These are phyloP conservation scores for Cryptococcus amylolentus DNA, from an alignment of 1,284 basidiomycete genomes.

Conservation along the genomic window DNA sequence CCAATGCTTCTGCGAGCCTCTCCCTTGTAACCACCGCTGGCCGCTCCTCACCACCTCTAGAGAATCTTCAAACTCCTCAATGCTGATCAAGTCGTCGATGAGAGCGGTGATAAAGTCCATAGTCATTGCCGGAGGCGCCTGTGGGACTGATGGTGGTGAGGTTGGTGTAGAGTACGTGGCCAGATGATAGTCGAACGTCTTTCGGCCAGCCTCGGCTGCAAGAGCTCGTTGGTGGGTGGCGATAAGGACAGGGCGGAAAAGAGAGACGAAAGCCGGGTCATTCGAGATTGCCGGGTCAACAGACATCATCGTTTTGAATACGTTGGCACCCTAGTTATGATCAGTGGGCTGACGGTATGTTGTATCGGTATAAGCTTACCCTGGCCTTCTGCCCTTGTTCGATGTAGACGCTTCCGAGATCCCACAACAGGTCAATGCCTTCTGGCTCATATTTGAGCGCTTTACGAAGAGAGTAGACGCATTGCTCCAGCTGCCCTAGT, in stretches of 20 bases:
- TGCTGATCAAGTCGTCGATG: conserved; percentile 73
- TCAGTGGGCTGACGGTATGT: too few relatives aligned
- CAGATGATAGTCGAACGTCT: conserved; percentile 59
- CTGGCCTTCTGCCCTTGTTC: conserved; percentile 68
- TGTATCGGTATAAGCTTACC: conserved; percentile 44
- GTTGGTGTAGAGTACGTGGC: conserved; percentile 41
- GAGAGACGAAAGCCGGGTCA: conserved; percentile 73
- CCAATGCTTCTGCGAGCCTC: conserved; percentile 68
- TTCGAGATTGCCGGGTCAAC: conserved; percentile 64
- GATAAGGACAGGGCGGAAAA: conserved; percentile 73
- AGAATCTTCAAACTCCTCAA: conserved; percentile 66
- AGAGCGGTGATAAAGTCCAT: conserved; percentile 62
- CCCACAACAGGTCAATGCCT: conserved; percentile 85
- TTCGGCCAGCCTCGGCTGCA: conserved; percentile 64
- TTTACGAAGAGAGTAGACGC: conserved; percentile 87
- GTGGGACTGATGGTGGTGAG: conserved; percentile 1
- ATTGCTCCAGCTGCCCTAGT: conserved; percentile 59
- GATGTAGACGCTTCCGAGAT: conserved; percentile 76
- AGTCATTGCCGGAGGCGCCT: conserved; percentile 29
- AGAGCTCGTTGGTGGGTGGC: conserved; percentile 63
- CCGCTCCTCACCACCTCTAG: conserved; percentile 70
- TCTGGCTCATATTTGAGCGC: conserved; percentile 71
- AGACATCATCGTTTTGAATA: conserved; percentile 66
- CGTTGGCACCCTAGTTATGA: conserved; percentile 62
- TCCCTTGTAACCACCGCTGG: conserved; percentile 82